Percentiles rank a stretch among this genome's conserved stretches.
Conservation (phyloP, 257 asterid genomes). For the Oldenlandia corymbosa region DNA sequence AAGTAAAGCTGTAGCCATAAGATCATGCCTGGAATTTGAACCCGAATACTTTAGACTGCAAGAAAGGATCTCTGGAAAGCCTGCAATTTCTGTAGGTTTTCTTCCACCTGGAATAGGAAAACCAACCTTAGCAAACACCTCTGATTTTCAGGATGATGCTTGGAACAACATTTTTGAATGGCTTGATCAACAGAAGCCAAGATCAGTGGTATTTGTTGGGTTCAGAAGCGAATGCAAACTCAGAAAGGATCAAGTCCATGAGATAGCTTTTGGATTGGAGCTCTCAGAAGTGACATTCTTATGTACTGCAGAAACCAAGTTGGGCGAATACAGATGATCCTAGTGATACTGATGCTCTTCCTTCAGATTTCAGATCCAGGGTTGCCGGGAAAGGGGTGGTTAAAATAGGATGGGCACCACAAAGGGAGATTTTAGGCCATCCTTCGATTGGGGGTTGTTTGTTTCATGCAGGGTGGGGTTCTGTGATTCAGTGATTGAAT, state of each 20-base stretch:
- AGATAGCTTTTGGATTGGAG: conserved; percentile 10
- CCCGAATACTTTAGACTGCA: background rate
- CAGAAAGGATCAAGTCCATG: background rate
- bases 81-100: conserved; percentile 6
- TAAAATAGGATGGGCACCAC: conserved; percentile 40
- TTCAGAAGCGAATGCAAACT: conserved; percentile 12
- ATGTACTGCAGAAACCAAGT: conserved; percentile 3
- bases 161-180: conserved; percentile 1
- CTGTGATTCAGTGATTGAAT: conserved; percentile 25
- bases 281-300: conserved; percentile 3
- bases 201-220: conserved; percentile 6
- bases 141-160: background rate
- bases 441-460: conserved; percentile 28
- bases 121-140: background rate
- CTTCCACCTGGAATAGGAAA: conserved; percentile 11
- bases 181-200: conserved; percentile 11
- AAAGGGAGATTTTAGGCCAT: conserved; percentile 37
- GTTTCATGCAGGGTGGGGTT: conserved; percentile 32
- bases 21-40: conserved; percentile 8
- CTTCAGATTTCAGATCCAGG: background rate
- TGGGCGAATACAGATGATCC: background rate
- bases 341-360: background rate
- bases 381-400: conserved; percentile 21
- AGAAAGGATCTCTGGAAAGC: conserved; percentile 6
- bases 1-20: conserved; percentile 1